Percentiles rank a stretch among this genome's conserved stretches.
These are phyloP conservation scores for Exophiala oligosperma DNA, from an alignment of 2,329 filamentous ascomycete species.

Conservation along the genomic window DNA sequence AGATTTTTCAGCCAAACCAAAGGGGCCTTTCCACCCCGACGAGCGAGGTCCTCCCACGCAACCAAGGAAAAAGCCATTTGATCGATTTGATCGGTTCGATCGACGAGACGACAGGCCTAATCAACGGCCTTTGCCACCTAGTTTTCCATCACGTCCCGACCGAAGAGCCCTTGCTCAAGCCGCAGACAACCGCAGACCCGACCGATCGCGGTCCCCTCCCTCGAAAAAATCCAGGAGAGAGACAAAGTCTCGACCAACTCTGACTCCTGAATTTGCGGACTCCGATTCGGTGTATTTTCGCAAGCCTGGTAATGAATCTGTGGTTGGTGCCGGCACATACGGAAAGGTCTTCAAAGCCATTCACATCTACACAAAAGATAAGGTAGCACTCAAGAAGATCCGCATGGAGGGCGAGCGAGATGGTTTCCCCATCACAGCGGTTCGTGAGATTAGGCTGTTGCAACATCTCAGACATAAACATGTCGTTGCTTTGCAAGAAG, in stretches of 20 bases:
- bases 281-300: slow-evolving; percentile 92
- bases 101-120: slow-evolving; percentile 43
- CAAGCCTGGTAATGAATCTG: slow-evolving; percentile 96
- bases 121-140: slow-evolving; percentile 34
- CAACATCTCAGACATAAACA: slow-evolving; percentile 81
- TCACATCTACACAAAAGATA: slow-evolving; percentile 82
- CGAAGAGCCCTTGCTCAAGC: slow-evolving; percentile 40
- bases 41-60: slow-evolving; percentile 37
- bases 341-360: slow-evolving; percentile 94
- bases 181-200: slow-evolving; percentile 47
- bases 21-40: slow-evolving; percentile 42
- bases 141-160: slow-evolving; percentile 36
- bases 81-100: slow-evolving; percentile 37
- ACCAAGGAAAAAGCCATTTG: slow-evolving; percentile 38
- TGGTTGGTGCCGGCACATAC: slow-evolving; percentile 92
- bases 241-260: slow-evolving; percentile 67
- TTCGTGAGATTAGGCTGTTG: slow-evolving; percentile 88
- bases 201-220: slow-evolving; percentile 53
- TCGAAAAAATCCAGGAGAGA: slow-evolving; percentile 68
- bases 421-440: slow-evolving; percentile 86
- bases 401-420: slow-evolving; percentile 92
- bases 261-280: slow-evolving; percentile 69
- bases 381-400: slow-evolving; percentile 86
- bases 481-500: slow-evolving; percentile 79
- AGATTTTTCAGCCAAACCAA: slow-evolving; percentile 46